These are phyloP conservation scores for Metarhizium anisopliae DNA, from an alignment of 2,329 filamentous ascomycete genomes.

Conservation along the genomic window DNA sequence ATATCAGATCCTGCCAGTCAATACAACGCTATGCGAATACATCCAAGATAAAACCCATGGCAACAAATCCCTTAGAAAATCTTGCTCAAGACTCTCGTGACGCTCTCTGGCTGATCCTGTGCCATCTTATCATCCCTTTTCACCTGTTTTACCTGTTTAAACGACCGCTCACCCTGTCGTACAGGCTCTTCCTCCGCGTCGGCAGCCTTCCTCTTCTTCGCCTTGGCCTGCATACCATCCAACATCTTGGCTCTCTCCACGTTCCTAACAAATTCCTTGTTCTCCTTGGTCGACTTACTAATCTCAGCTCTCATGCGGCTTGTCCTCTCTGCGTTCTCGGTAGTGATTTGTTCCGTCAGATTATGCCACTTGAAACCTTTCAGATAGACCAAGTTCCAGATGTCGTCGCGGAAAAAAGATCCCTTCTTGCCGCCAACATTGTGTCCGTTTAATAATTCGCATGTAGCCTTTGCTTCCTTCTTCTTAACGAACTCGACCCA, in stretches of 20 bases:
- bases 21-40: neutral
- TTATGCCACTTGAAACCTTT: constrained; percentile 77
- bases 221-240: constrained; percentile 59
- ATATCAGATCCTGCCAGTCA: neutral
- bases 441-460: constrained; percentile 66
- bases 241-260: constrained; percentile 74
- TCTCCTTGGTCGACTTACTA: constrained; percentile 65
- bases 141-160: constrained; percentile 57
- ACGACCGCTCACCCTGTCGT: constrained; percentile 33
- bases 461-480: constrained; percentile 66
- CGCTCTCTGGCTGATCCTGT: constrained; percentile 43
- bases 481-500: constrained; percentile 80
- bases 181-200: constrained; percentile 14
- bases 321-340: constrained; percentile 71
- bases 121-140: constrained; percentile 35
- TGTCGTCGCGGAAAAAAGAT: constrained; percentile 73
- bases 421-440: constrained; percentile 80
- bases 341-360: constrained; percentile 67
- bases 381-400: constrained; percentile 78
- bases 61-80: constrained; percentile 40
- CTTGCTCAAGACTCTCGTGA: constrained; percentile 53
- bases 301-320: constrained; percentile 73
- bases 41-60: neutral
- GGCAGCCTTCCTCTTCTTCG: constrained; percentile 30
- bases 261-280: constrained; percentile 72